These are phyloP conservation scores for Biancaea sappan DNA, from an alignment of 306 rosid genomes.

Conservation along the genomic window DNA sequence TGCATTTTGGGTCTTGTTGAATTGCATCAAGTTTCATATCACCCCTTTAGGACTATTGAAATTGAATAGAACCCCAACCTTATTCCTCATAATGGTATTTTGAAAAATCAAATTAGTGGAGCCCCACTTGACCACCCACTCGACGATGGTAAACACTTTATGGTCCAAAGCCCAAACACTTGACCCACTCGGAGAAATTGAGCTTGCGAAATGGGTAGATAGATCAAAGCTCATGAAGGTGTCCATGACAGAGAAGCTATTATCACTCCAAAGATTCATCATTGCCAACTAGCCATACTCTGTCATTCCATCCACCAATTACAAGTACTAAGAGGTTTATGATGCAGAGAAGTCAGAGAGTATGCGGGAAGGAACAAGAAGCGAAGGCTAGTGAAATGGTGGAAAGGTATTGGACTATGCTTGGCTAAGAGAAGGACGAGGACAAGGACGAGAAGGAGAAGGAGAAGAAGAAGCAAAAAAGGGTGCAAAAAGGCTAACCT, in stretches of 20 bases:
- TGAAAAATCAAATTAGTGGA: constrained; percentile 62
- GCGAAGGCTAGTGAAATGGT: background rate
- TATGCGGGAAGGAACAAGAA: background rate
- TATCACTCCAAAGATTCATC: constrained; percentile 88
- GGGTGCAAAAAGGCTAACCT: too few relatives aligned
- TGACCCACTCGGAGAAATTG: constrained; percentile 79
- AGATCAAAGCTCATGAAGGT: constrained; percentile 84
- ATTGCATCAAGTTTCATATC: too few relatives aligned
- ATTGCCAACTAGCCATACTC: constrained; percentile 48
- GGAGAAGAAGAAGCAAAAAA: too few relatives aligned
- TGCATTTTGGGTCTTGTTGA: too few relatives aligned
- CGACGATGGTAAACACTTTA: constrained; percentile 71
- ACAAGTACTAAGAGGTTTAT: background rate
- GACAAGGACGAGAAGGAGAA: too few relatives aligned
- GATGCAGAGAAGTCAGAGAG: background rate
- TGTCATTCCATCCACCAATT: constrained; percentile 48
- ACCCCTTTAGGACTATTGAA: constrained; percentile 51
- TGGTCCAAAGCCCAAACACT: constrained; percentile 66
- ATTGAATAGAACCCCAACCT: constrained; percentile 54
- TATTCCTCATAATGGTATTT: constrained; percentile 59
- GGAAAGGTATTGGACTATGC: too few relatives aligned
- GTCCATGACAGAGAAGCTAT: constrained; percentile 86
- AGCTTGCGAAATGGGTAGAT: constrained; percentile 71
- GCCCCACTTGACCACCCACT: constrained; percentile 84
- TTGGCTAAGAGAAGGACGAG: too few relatives aligned